Conservation (phyloP, 108 stramenopile genomes). For the Cyclotella distinguenda region DNA sequence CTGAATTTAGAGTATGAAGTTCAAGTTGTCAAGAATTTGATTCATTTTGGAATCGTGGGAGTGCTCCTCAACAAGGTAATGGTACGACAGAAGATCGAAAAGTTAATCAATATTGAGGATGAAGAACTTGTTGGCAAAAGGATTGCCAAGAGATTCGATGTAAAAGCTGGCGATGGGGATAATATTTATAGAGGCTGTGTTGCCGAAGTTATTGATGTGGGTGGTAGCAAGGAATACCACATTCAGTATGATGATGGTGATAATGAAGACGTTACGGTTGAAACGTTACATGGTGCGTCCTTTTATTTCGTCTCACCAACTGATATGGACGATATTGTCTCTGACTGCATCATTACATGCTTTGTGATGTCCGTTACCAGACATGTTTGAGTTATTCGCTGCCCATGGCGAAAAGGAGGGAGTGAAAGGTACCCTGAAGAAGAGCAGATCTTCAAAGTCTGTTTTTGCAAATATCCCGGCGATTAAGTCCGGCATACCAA, state of each 20-base stretch:
- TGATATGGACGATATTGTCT: background rate
- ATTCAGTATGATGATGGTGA: constrained; percentile 77
- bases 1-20: constrained; percentile 27
- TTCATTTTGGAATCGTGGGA: constrained; percentile 53
- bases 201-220: constrained; percentile 15
- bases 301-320: background rate
- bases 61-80: constrained; percentile 24
- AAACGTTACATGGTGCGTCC: constrained; percentile 58
- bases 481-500: background rate
- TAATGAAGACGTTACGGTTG: constrained; percentile 46
- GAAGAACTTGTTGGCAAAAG: constrained; percentile 46
- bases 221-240: constrained; percentile 30
- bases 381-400: constrained; percentile 40
- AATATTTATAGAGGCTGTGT: constrained; percentile 55
- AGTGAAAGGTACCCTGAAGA: background rate
- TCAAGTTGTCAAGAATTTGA: constrained; percentile 38
- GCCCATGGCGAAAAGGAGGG: constrained; percentile 45
- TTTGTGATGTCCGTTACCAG: constrained; percentile 8
- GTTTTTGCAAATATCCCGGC: background rate
- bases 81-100: constrained; percentile 17
- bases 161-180: constrained; percentile 46
- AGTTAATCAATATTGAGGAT: constrained; percentile 13
- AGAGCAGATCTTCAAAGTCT: background rate
- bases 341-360: background rate
- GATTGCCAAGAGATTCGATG: constrained; percentile 58